These are phyloP conservation scores for Ophiocordyceps unilateralis DNA, from an alignment of 2,329 filamentous ascomycete genomes.

Conservation along the genomic window DNA sequence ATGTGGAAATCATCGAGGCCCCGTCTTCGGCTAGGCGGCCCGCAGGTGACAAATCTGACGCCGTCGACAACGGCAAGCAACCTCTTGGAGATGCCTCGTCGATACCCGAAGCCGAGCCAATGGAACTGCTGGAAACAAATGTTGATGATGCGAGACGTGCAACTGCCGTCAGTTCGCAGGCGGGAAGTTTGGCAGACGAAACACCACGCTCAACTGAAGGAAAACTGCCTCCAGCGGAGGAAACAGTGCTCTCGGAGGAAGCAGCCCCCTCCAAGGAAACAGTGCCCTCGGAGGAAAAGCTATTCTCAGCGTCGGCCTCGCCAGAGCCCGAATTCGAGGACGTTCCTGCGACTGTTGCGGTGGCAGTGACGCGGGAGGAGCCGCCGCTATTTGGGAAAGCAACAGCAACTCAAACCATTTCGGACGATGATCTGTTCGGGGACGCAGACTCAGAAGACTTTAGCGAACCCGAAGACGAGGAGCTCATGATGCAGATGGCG, in stretches of 20 bases:
- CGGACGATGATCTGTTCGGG: slow-evolving; percentile 25
- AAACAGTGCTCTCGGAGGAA: background rate
- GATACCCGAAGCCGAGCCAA: background rate
- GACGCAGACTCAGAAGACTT: slow-evolving; percentile 55
- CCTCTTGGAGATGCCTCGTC: background rate
- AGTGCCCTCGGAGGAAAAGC: background rate
- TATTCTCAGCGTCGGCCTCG: slow-evolving; percentile 11
- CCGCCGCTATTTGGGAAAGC: background rate
- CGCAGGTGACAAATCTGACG: background rate
- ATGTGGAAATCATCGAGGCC: slow-evolving; percentile 39
- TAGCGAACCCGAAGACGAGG: slow-evolving; percentile 83
- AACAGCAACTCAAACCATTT: background rate
- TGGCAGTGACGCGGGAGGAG: background rate
- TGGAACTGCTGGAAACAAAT: background rate
- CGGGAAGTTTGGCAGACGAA: background rate
- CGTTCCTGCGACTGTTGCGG: slow-evolving; percentile 10
- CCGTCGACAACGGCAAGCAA: slow-evolving; percentile 3
- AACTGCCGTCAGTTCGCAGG: background rate
- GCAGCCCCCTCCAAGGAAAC: background rate
- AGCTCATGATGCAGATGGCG: slow-evolving; percentile 70
- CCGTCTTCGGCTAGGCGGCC: slow-evolving; percentile 16
- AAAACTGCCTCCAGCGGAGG: background rate
- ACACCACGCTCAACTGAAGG: background rate
- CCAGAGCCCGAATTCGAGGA: slow-evolving; percentile 20
- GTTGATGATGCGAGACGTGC: background rate